phyloP scores from a whole-genome alignment of 2,329 filamentous ascomycete genomes.

The Emergomyces pasteurianus region DNA sequence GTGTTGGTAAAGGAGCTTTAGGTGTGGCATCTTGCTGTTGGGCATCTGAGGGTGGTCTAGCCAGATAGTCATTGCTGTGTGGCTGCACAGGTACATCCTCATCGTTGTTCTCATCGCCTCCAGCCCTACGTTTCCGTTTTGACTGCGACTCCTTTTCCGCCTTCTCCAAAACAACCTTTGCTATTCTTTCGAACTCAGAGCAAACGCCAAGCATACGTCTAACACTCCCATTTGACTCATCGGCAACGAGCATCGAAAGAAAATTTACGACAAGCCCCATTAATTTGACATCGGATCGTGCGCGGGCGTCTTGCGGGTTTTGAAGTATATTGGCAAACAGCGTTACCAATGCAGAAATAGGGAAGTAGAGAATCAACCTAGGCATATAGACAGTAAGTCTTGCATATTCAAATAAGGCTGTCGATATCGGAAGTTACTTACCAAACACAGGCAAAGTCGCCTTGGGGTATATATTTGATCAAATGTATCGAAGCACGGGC shows the following conservation, averaged over 20 bases:
- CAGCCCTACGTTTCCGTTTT: constrained; percentile 72
- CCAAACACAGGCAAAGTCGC: constrained; percentile 92
- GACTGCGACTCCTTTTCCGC: constrained; percentile 72
- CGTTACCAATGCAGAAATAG: constrained; percentile 86
- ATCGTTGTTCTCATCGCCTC: constrained; percentile 36
- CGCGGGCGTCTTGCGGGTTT: constrained; percentile 80
- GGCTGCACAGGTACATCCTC: neutral
- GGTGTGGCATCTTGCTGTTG: neutral
- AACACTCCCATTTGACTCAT: constrained; percentile 81
- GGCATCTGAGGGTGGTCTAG: constrained; percentile 1
- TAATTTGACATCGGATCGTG: constrained; percentile 74
- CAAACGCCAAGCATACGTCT: constrained; percentile 90
- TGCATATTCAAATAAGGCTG: neutral
- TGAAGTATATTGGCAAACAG: constrained; percentile 94
- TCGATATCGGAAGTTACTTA: constrained; percentile 37
- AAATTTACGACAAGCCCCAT: constrained; percentile 94
- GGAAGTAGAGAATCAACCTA: constrained; percentile 88
- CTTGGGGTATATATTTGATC: constrained; percentile 91
- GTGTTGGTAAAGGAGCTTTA: neutral
- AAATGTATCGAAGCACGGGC: constrained; percentile 86
- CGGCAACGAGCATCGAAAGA: constrained; percentile 73
- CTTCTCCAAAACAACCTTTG: constrained; percentile 80
- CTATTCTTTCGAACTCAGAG: constrained; percentile 92
- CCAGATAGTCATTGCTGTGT: neutral
- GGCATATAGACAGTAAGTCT: constrained; percentile 14